phyloP scores from a whole-genome alignment of 495 filamentous ascomycete species.

The Aspergillus conjunctus region DNA sequence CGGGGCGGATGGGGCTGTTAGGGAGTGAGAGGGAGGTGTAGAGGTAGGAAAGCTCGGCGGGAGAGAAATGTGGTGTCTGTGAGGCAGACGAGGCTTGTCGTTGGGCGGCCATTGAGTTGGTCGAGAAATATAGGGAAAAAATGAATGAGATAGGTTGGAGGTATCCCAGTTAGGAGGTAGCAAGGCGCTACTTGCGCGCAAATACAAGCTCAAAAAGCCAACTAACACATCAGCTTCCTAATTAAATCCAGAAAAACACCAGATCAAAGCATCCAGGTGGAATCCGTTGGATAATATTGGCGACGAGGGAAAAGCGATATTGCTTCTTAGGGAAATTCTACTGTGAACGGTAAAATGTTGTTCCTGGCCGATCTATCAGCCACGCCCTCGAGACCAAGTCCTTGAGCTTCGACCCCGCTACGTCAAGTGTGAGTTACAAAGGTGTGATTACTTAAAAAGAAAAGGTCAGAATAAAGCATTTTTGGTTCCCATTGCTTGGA shows the following conservation, averaged over 20 bases:
- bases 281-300: too few species aligned
- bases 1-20: constrained; percentile 82
- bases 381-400: too few species aligned
- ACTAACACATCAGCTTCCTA: too few species aligned
- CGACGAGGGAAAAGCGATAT: constrained; percentile 11
- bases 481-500: constrained; percentile 18
- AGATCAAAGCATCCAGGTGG: neutral
- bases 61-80: constrained; percentile 71
- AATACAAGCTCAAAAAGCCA: too few species aligned
- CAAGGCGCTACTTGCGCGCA: neutral
- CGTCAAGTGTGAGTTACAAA: too few species aligned
- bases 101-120: constrained; percentile 38
- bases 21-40: constrained; percentile 79
- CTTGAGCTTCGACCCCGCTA: too few species aligned
- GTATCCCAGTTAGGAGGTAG: too few species aligned
- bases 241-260: neutral
- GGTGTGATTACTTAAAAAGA: neutral
- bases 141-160: too few species aligned
- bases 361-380: constrained; percentile 23
- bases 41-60: constrained; percentile 94
- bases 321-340: constrained; percentile 45
- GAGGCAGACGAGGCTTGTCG: constrained; percentile 50
- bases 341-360: constrained; percentile 33
- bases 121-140: neutral
- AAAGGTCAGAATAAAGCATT: constrained; percentile 8